Evolutionary conservation across 768 basidiomycete species (phyloP).

Genomic region (Serpula lacrymans): DNA sequence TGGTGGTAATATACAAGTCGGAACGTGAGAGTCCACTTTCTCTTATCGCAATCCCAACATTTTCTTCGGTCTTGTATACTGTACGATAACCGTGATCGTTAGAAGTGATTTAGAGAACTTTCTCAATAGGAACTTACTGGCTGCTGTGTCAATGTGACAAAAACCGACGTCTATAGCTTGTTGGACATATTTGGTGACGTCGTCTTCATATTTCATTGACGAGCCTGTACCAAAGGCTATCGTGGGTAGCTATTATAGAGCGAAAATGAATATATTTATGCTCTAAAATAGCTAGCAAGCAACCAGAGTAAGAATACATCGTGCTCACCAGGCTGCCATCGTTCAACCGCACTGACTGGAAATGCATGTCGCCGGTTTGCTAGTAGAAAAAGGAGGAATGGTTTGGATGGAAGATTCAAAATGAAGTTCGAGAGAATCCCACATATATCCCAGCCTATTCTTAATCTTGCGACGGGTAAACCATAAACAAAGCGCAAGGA

Average conservation of each 20-base stretch:
- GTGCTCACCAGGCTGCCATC: slow-evolving; percentile 26
- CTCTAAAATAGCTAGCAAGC: too few species aligned
- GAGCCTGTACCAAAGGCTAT: slow-evolving; percentile 62
- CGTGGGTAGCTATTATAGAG: slow-evolving; percentile 62
- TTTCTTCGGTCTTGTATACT: slow-evolving; percentile 31
- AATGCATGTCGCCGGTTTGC: slow-evolving; percentile 31
- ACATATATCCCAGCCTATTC: too few species aligned
- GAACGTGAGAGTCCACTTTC: slow-evolving; percentile 44
- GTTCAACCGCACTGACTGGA: slow-evolving; percentile 35
- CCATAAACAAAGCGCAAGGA: too few species aligned
- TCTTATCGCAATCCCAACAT: slow-evolving; percentile 38
- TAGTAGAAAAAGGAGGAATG: too few species aligned
- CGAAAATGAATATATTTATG: slow-evolving; percentile 14
- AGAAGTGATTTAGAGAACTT: slow-evolving; percentile 1
- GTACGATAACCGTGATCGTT: background rate
- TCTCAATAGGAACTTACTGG: slow-evolving; percentile 31
- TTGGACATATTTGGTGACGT: slow-evolving; percentile 50
- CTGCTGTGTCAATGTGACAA: slow-evolving; percentile 61
- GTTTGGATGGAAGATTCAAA: too few species aligned
- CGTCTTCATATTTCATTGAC: slow-evolving; percentile 39
- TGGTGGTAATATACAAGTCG: slow-evolving; percentile 52
- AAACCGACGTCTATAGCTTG: slow-evolving; percentile 61
- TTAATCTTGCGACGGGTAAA: too few species aligned
- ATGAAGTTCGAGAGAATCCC: too few species aligned
- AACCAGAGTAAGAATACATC: background rate